phyloP scores from a whole-genome alignment of 495 filamentous ascomycete genomes.

The Alectoria sarmentosa region DNA sequence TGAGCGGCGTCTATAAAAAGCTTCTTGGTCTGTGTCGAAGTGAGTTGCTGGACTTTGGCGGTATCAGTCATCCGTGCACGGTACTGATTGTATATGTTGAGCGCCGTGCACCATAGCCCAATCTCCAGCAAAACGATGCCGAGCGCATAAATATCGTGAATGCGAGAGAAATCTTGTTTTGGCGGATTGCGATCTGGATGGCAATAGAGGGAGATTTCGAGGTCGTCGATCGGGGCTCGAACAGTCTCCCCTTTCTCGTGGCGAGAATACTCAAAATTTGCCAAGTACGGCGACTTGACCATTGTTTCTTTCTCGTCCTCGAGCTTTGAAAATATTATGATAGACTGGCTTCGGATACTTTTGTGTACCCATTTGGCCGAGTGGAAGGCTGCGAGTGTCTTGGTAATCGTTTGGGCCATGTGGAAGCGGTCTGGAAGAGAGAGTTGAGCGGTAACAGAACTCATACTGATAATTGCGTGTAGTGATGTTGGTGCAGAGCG shows the following conservation, averaged over 20 bases:
- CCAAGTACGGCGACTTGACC: too few species aligned
- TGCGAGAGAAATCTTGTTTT: neutral
- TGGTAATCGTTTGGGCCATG: neutral
- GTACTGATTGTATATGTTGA: too few species aligned
- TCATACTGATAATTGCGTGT: neutral
- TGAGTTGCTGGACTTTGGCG: too few species aligned
- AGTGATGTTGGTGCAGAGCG: neutral
- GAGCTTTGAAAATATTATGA: neutral
- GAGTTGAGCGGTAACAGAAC: neutral
- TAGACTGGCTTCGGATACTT: neutral
- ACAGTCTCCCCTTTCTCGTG: too few species aligned
- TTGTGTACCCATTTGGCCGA: neutral
- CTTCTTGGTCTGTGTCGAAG: too few species aligned
- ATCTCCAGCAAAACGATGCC: conserved; percentile 21
- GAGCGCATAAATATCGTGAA: conserved; percentile 18
- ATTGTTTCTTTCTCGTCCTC: neutral
- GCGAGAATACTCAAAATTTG: too few species aligned
- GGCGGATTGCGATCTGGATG: conserved; percentile 15
- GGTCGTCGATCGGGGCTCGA: too few species aligned
- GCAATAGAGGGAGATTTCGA: conserved; percentile 9
- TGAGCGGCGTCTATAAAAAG: too few species aligned
- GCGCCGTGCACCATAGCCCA: conserved; percentile 5
- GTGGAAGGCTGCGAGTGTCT: neutral
- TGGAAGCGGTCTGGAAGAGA: neutral
- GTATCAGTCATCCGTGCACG: too few species aligned